Evolutionary conservation across 2,329 filamentous ascomycete genomes (phyloP).

Genomic region (Biscogniauxia marginata): DNA sequence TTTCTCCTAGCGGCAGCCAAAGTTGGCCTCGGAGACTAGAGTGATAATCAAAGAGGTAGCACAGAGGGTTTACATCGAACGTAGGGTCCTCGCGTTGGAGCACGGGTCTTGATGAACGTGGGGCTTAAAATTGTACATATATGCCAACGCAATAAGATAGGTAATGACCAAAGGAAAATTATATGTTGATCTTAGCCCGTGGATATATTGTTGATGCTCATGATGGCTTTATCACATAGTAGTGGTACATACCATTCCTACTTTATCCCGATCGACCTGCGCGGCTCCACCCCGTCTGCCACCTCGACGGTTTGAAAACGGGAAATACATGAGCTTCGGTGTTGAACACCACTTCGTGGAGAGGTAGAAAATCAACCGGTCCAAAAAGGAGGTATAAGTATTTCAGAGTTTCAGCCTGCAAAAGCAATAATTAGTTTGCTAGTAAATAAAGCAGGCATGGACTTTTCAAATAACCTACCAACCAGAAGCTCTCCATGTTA

Average conservation of each 20-base stretch:
- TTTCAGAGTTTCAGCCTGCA: constrained; percentile 23
- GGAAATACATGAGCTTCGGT: constrained; percentile 24
- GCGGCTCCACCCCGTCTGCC: constrained; percentile 17
- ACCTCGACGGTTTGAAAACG: constrained; percentile 8
- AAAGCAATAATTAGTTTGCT: background rate
- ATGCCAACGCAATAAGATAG: too few species aligned
- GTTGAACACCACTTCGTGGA: constrained; percentile 23
- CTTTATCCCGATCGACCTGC: background rate
- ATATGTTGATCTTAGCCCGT: too few species aligned
- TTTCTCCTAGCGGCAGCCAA: constrained; percentile 33
- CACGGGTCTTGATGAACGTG: too few species aligned
- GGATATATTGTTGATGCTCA: too few species aligned
- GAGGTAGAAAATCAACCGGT: constrained; percentile 17
- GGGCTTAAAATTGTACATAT: too few species aligned
- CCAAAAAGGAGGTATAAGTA: constrained; percentile 25
- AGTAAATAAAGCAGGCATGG: too few species aligned
- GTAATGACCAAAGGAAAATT: too few species aligned
- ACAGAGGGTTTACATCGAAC: background rate
- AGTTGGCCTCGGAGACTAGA: constrained; percentile 18
- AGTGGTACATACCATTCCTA: background rate
- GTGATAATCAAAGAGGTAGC: background rate
- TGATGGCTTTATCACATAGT: too few species aligned
- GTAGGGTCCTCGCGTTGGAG: background rate
- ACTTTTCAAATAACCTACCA: constrained; percentile 19
- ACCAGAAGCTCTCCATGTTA: constrained; percentile 31